phyloP scores from a whole-genome alignment of 1,139 yeast genomes.

The Taiozyma sp. region DNA sequence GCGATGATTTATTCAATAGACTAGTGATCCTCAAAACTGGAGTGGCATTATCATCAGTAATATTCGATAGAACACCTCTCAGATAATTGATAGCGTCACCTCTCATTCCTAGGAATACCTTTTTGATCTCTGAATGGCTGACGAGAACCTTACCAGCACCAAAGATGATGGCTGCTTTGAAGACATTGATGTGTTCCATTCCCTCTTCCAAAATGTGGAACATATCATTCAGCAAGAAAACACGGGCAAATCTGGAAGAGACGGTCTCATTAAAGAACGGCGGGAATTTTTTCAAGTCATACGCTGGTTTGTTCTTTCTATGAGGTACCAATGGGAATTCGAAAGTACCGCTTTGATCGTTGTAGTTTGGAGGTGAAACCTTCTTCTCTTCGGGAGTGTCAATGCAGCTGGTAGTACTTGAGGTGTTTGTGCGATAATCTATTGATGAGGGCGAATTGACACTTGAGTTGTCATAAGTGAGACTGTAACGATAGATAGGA shows the following conservation, averaged over 20 bases:
- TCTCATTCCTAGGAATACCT: constrained; percentile 10
- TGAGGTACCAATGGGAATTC: constrained; percentile 14
- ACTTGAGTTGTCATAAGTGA: neutral
- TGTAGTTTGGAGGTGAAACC: neutral
- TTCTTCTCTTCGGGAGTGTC: neutral
- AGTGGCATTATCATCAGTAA: constrained; percentile 14
- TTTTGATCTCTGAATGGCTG: constrained; percentile 4
- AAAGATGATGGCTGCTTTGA: constrained; percentile 10
- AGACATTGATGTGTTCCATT: neutral
- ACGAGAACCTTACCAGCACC: constrained; percentile 12
- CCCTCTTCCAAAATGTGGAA: neutral
- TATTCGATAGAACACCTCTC: constrained; percentile 3
- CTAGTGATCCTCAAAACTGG: constrained; percentile 9
- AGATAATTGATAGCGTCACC: constrained; percentile 12
- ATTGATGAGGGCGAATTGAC: neutral
- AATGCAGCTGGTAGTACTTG: neutral
- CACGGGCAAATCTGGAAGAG: constrained; percentile 12
- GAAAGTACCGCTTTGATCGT: neutral
- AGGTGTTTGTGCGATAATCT: neutral
- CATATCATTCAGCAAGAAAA: constrained; percentile 11
- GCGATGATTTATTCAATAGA: constrained; percentile 9
- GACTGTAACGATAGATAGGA: neutral
- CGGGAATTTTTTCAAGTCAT: constrained; percentile 7
- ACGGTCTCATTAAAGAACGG: constrained; percentile 19
- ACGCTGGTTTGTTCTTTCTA: constrained; percentile 7